phyloP scores from a whole-genome alignment of 2,329 filamentous ascomycete species.

The Ceratocystis albifundus region DNA sequence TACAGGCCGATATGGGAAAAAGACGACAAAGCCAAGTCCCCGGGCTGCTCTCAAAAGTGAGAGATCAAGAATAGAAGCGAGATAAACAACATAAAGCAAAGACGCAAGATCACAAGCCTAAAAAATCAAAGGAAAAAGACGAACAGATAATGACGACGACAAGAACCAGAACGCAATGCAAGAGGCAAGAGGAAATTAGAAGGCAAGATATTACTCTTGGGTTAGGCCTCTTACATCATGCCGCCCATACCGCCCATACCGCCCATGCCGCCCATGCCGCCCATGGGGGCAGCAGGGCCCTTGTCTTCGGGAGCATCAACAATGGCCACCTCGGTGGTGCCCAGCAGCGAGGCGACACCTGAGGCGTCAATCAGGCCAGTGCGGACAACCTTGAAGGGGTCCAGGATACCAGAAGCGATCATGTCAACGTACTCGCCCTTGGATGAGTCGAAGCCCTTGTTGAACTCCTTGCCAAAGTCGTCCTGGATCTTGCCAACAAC shows the following conservation, averaged over 20 bases:
- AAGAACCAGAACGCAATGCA: constrained; percentile 13
- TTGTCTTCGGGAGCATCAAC: constrained; percentile 95
- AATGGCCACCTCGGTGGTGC: constrained; percentile 95
- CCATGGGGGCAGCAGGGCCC: constrained; percentile 52
- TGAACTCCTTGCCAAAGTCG: constrained; percentile 84
- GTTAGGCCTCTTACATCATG: constrained; percentile 37
- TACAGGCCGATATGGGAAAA: constrained; percentile 8
- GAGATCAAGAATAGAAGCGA: constrained; percentile 1
- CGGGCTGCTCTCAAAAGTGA: constrained; percentile 13
- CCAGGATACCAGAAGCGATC: constrained; percentile 92
- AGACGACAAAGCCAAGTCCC: background rate
- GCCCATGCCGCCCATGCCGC: constrained; percentile 58
- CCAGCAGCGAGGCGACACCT: constrained; percentile 90
- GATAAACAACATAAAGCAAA: constrained; percentile 15
- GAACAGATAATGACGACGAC: constrained; percentile 9
- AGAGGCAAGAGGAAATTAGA: constrained; percentile 3
- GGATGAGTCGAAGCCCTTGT: constrained; percentile 93
- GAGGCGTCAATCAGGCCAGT: constrained; percentile 90
- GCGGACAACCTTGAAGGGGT: constrained; percentile 98
- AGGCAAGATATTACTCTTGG: constrained; percentile 8
- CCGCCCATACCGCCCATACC: constrained; percentile 50
- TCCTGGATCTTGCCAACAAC: constrained; percentile 97
- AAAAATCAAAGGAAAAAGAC: background rate
- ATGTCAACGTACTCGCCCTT: constrained; percentile 99
- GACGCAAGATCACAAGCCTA: constrained; percentile 11